A percentile compares a stretch with the other conserved stretches of the same genome.
phyloP scores from a whole-genome alignment of 1,284 basidiomycete genomes.

The Trametes sp. region DNA sequence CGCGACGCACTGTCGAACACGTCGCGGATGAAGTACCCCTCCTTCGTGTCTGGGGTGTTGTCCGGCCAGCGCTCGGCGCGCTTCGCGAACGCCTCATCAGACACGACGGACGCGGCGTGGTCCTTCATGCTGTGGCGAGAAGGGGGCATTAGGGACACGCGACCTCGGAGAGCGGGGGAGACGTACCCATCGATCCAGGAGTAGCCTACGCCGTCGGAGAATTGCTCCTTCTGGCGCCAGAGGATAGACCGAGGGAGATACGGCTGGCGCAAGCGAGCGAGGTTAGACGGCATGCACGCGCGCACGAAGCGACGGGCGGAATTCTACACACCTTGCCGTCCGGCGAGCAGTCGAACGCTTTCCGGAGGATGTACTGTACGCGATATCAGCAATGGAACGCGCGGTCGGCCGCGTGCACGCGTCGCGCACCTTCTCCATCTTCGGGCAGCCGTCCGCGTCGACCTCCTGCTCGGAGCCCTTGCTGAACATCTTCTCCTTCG shows the following conservation, averaged over 20 bases:
- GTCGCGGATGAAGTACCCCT: constrained; percentile 95
- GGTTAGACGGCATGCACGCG: constrained; percentile 11
- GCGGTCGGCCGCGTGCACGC: background rate
- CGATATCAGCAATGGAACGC: constrained; percentile 11
- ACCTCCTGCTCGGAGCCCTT: constrained; percentile 81
- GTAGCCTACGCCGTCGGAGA: constrained; percentile 99
- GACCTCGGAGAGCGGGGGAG: background rate
- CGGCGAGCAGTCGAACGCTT: constrained; percentile 93
- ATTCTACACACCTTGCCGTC: constrained; percentile 72
- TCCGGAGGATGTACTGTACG: constrained; percentile 90
- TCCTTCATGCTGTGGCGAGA: constrained; percentile 83
- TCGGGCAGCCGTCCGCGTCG: constrained; percentile 87
- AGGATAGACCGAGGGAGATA: constrained; percentile 96
- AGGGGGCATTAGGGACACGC: constrained; percentile 3
- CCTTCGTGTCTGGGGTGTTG: constrained; percentile 95
- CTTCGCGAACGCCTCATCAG: constrained; percentile 85
- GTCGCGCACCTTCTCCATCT: constrained; percentile 87
- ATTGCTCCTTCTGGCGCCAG: constrained; percentile 99
- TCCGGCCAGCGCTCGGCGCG: constrained; percentile 81
- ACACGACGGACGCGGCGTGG: constrained; percentile 78
- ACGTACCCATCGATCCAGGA: constrained; percentile 97
- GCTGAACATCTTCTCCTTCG: constrained; percentile 90
- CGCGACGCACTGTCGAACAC: constrained; percentile 81
- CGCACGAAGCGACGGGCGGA: background rate
- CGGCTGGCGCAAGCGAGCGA: constrained; percentile 56